Conservation (phyloP, 2,329 filamentous ascomycete species). For the Parastagonospora avenae region DNA sequence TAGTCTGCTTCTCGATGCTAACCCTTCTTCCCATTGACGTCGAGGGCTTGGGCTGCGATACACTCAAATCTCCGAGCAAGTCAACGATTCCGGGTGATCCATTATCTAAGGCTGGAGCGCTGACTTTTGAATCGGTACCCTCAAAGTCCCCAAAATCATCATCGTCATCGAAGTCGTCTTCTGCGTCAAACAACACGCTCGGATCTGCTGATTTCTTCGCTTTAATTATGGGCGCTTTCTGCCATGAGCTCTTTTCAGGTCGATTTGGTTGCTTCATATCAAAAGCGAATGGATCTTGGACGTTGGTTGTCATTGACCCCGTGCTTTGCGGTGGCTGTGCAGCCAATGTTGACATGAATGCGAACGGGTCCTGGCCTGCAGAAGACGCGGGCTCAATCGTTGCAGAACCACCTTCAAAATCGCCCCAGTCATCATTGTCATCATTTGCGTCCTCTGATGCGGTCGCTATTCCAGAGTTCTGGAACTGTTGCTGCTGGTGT, state of each 20-base stretch:
- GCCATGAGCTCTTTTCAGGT: conserved; percentile 23
- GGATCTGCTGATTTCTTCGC: conserved; percentile 42
- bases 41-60: conserved; percentile 25
- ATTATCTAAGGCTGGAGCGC: conserved; percentile 5
- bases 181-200: conserved; percentile 48
- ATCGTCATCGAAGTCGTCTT: conserved; percentile 42
- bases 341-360: background rate
- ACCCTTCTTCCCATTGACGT: background rate
- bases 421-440: conserved; percentile 49
- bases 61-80: conserved; percentile 32
- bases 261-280: conserved; percentile 8
- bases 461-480: background rate
- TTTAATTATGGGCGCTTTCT: conserved; percentile 33
- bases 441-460: conserved; percentile 8
- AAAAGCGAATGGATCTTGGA: conserved; percentile 18
- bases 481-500: conserved; percentile 11
- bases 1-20: background rate
- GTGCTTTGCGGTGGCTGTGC: background rate
- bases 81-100: conserved; percentile 27
- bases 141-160: conserved; percentile 48
- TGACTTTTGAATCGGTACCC: conserved; percentile 16
- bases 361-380: conserved; percentile 21
- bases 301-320: background rate
- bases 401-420: conserved; percentile 43
- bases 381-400: conserved; percentile 19